Evolutionary conservation across 306 rosid genomes (phyloP).

Genomic region (Fragaria ananassa): DNA sequence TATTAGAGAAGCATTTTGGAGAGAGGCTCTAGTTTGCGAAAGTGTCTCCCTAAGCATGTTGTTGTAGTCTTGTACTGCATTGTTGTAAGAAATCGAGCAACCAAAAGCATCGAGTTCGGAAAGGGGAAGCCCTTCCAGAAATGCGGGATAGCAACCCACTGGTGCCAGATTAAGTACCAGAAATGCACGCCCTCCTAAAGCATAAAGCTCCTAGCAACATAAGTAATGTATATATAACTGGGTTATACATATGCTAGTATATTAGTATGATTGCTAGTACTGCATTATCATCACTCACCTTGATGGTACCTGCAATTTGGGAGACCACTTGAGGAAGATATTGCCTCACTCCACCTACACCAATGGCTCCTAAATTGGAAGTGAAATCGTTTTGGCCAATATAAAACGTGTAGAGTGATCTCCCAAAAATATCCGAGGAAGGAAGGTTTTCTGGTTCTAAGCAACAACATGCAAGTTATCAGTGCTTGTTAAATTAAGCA

Average conservation of each 20-base stretch:
- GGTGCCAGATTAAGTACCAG: constrained; percentile 74
- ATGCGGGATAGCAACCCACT: constrained; percentile 74
- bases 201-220: constrained; percentile 55
- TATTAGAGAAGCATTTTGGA: constrained; percentile 51
- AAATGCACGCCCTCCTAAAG: constrained; percentile 64
- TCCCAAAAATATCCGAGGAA: constrained; percentile 51
- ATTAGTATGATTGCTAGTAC: neutral
- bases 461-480: neutral
- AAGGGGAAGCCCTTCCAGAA: constrained; percentile 51
- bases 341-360: constrained; percentile 48
- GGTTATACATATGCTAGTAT: neutral
- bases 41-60: constrained; percentile 44
- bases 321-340: constrained; percentile 56
- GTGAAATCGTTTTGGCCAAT: constrained; percentile 96
- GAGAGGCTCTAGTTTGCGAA: constrained; percentile 35
- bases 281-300: constrained; percentile 33
- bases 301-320: constrained; percentile 60
- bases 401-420: constrained; percentile 63
- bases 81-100: constrained; percentile 60
- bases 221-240: neutral
- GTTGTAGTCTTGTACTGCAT: constrained; percentile 59
- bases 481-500: neutral
- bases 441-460: constrained; percentile 53
- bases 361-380: constrained; percentile 56
- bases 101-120: constrained; percentile 70